Base-by-base conservation (phyloP, 805 yeast species). In the Yamadazyma nakazawae region DNA sequence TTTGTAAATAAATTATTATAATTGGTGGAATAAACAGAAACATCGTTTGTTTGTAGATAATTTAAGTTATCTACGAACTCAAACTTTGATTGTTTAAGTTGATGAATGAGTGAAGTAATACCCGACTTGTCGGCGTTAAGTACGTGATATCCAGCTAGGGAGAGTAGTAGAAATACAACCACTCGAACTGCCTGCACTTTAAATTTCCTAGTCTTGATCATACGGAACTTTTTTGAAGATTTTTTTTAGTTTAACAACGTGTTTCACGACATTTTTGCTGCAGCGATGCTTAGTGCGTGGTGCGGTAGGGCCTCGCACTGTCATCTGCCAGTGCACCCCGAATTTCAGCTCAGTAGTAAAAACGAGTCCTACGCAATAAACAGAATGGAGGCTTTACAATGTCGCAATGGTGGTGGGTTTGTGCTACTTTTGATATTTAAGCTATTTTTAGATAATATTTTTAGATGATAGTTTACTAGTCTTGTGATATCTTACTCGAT, bases 1-100 rank as follows among this genome's bases (percentile, higher is more conserved):
- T 49, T 50, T 7, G 36, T n/a, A 14, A 52, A 49, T 14, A 52
- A 34, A 25, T 30, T 36, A 8, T 40, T 37, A 37, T 52, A 52
- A 28, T 49, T 49, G 11, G 31, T 8, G 2, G 47, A 36, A 18
- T 41, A 10, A 11, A 34, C 32, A 2, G 48, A 28, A n/a, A 34
- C 37, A n/a, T 28, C 40, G 26, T 31, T 26, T 13, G 24, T 34
- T 19, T 16, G 34, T 7, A 11, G 11, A 14, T 21, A 38, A 18
- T 18, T 18, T 14, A 41, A 17, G 13, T 40, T 28, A 17, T 49
- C 40, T 26, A 46, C 40, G n/a, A 30, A 39, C 6, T 26, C 38
- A 26, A 42, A 39, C 14, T 32, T 26, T 16, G 43, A 42, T 7
- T 16, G 24, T 13, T 31, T 30, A 2, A 40, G 19, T 34, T 40